Conservation (phyloP, 257 asterid species). For the Nicotiana attenuata region DNA sequence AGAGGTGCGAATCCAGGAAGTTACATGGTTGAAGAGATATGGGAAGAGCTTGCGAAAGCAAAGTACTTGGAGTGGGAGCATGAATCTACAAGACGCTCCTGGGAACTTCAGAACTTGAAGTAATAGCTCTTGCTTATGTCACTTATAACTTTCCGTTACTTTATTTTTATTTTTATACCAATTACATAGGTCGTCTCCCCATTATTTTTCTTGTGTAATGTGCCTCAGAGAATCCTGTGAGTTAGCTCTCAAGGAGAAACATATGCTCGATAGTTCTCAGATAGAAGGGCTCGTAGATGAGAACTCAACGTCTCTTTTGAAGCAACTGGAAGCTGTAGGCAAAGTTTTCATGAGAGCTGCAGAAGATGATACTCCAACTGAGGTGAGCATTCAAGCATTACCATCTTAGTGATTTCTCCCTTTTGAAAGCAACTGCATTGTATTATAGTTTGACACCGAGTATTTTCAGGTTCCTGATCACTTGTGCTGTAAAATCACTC, state of each 20-base stretch:
- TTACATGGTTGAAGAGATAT: conserved; percentile 84
- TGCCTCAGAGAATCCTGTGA: conserved; percentile 61
- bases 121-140: conserved; percentile 16
- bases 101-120: conserved; percentile 83
- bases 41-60: conserved; percentile 91
- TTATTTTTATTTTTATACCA: neutral
- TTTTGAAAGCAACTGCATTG: neutral
- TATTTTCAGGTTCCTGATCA: conserved; percentile 76
- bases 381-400: conserved; percentile 34
- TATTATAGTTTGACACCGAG: conserved; percentile 14
- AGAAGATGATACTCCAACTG: conserved; percentile 65
- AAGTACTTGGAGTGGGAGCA: conserved; percentile 77
- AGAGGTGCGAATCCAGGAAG: conserved; percentile 57
- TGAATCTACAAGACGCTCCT: conserved; percentile 66
- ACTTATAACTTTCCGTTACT: neutral
- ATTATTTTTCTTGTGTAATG: conserved; percentile 3
- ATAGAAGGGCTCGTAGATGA: conserved; percentile 54
- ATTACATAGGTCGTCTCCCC: neutral
- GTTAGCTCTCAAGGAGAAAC: conserved; percentile 63
- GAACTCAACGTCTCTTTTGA: conserved; percentile 13
- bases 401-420: neutral
- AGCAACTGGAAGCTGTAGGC: conserved; percentile 51
- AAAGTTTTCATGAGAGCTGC: conserved; percentile 61
- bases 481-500: conserved; percentile 76
- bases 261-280: conserved; percentile 27